Percentiles rank a stretch among this genome's conserved stretches.
Conservation (phyloP, 2,329 filamentous ascomycete species). For the Zelopaecilomyces penicillatus region DNA sequence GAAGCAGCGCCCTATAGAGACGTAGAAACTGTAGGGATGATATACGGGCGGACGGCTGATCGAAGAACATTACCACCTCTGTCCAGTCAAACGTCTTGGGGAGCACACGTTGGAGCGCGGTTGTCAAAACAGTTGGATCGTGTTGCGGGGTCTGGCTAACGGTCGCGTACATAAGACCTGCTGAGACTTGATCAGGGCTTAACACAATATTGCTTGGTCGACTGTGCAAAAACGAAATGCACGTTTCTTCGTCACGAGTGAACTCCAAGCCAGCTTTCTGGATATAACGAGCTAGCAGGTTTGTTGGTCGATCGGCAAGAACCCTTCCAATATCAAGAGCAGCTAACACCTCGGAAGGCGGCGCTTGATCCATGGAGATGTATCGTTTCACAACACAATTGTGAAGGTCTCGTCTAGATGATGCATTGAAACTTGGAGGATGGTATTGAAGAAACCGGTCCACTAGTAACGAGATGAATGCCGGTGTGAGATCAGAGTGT, state of each 20-base stretch:
- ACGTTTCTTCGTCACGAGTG: conserved; percentile 66
- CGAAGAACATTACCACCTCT: conserved; percentile 69
- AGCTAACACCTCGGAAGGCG: conserved; percentile 63
- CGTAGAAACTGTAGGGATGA: conserved; percentile 72
- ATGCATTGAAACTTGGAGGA: conserved; percentile 74
- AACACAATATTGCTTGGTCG: conserved; percentile 51
- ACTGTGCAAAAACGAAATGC: conserved; percentile 44
- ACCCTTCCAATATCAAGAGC: conserved; percentile 62
- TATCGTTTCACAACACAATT: conserved; percentile 63
- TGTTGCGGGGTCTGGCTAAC: conserved; percentile 49
- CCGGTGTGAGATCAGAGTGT: conserved; percentile 56
- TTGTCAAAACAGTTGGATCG: conserved; percentile 48
- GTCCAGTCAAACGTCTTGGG: conserved; percentile 59
- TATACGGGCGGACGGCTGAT: conserved; percentile 67
- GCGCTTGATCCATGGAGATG: conserved; percentile 50
- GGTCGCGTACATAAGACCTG: conserved; percentile 60
- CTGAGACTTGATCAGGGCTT: conserved; percentile 73
- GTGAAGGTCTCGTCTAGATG: conserved; percentile 60
- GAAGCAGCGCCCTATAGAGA: conserved; percentile 70
- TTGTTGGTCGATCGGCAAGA: conserved; percentile 48
- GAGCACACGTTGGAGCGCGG: conserved; percentile 54
- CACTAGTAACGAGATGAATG: conserved; percentile 70
- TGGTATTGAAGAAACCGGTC: conserved; percentile 83
- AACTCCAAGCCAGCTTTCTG: conserved; percentile 67
- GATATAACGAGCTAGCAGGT: conserved; percentile 56